These are phyloP conservation scores for Lachancea thermotolerans DNA, from an alignment of 805 yeast genomes.

Conservation along the genomic window DNA sequence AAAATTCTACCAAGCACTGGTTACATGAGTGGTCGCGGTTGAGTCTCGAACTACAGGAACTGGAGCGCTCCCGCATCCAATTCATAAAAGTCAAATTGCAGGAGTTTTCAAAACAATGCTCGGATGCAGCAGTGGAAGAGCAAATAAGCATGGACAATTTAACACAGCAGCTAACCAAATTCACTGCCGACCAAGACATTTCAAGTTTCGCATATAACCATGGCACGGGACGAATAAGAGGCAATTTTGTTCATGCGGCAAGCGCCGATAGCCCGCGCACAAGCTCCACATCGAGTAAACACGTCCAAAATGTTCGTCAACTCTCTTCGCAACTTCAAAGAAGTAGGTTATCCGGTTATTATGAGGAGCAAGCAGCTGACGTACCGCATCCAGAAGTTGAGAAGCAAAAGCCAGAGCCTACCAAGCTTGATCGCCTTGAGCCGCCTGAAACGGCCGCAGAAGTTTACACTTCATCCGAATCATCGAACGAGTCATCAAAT, in stretches of 20 bases:
- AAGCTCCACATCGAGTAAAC: slow-evolving; percentile 1
- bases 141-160: slow-evolving; percentile 24
- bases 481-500: slow-evolving; percentile 26
- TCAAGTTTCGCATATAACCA: slow-evolving; percentile 26
- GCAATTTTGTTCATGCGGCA: slow-evolving; percentile 7
- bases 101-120: slow-evolving; percentile 20
- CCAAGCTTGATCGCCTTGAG: background rate
- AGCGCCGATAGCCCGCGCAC: background rate
- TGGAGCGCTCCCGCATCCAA: slow-evolving; percentile 26
- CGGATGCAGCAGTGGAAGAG: slow-evolving; percentile 25
- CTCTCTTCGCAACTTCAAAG: slow-evolving; percentile 22
- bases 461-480: slow-evolving; percentile 13
- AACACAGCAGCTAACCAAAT: slow-evolving; percentile 19
- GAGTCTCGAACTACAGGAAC: slow-evolving; percentile 24
- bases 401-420: background rate
- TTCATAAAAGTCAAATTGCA: slow-evolving; percentile 26
- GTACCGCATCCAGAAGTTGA: background rate
- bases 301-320: slow-evolving; percentile 18
- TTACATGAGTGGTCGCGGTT: slow-evolving; percentile 28
- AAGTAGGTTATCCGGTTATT: slow-evolving; percentile 1
- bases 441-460: background rate
- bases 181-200: slow-evolving; percentile 28
- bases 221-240: slow-evolving; percentile 32
- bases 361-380: background rate
- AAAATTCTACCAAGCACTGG: slow-evolving; percentile 29